These are phyloP conservation scores for Pleurotus tuoliensis DNA, from an alignment of 768 basidiomycete species.

Conservation along the genomic window DNA sequence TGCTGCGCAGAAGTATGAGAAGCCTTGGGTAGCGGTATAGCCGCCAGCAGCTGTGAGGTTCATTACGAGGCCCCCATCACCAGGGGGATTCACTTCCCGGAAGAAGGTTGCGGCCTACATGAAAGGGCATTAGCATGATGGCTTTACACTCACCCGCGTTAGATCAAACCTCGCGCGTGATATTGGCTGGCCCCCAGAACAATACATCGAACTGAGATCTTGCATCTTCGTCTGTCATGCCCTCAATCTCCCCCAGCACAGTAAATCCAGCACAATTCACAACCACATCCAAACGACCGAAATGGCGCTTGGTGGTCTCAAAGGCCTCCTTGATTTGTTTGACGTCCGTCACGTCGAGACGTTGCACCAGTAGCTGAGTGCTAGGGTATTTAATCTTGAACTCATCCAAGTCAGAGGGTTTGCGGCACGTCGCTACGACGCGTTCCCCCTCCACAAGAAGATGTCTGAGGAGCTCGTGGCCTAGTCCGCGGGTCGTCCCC, in stretches of 20 bases:
- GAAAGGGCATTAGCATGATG: not conserved
- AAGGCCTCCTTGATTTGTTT: constrained; percentile 32
- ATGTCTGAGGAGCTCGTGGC: constrained; percentile 23
- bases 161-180: constrained; percentile 28
- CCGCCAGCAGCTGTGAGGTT: constrained; percentile 28
- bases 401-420: constrained; percentile 16
- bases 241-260: constrained; percentile 32
- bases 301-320: constrained; percentile 24
- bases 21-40: constrained; percentile 8
- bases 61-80: constrained; percentile 28
- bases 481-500: constrained; percentile 29
- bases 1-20: constrained; percentile 20
- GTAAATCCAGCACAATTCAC: constrained; percentile 42
- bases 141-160: not conserved
- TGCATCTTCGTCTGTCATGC: constrained; percentile 26
- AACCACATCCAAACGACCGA: constrained; percentile 41
- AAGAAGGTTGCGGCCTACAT: constrained; percentile 23
- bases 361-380: constrained; percentile 23
- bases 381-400: constrained; percentile 16
- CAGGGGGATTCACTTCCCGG: constrained; percentile 31
- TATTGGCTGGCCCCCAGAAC: constrained; percentile 41
- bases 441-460: constrained; percentile 25
- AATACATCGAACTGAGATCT: constrained; percentile 34
- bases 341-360: constrained; percentile 24
- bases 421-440: constrained; percentile 29